These are phyloP conservation scores for Lagenaria siceraria DNA, from an alignment of 306 rosid species.

Conservation along the genomic window DNA sequence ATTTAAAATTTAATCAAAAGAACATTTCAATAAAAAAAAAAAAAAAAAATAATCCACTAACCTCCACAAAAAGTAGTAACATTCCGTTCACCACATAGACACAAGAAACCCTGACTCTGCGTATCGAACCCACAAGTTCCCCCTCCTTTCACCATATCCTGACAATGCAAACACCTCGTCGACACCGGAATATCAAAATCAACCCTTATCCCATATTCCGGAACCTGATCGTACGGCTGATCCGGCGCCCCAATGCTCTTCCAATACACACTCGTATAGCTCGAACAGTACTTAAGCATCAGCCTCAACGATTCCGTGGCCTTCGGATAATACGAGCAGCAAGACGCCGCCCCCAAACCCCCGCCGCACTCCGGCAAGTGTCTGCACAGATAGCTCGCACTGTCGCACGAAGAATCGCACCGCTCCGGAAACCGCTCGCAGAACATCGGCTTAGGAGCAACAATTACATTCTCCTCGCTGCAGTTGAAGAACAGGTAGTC, in stretches of 20 bases:
- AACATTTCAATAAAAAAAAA: no score
- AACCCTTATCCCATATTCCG: conserved; percentile 74
- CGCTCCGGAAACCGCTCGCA: conserved; percentile 74
- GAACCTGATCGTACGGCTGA: conserved; percentile 77
- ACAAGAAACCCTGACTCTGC: conserved; percentile 38
- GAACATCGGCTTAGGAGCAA: conserved; percentile 74
- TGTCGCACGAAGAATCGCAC: conserved; percentile 89
- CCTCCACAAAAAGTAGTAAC: conserved; percentile 57
- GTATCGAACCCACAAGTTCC: conserved; percentile 86
- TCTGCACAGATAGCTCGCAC: conserved; percentile 77
- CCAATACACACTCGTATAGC: conserved; percentile 84
- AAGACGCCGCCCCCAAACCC: conserved; percentile 33
- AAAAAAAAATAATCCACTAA: background rate
- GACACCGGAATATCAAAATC: conserved; percentile 83
- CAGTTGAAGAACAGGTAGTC: conserved; percentile 92
- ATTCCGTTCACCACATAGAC: conserved; percentile 61
- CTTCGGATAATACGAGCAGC: conserved; percentile 87
- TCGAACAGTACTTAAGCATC: conserved; percentile 72
- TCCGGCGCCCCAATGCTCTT: conserved; percentile 52
- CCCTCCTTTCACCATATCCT: conserved; percentile 63
- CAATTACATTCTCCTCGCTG: conserved; percentile 53
- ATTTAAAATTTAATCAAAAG: no score
- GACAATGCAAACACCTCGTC: conserved; percentile 68
- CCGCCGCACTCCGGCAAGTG: conserved; percentile 65
- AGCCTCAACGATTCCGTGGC: conserved; percentile 75